Percentiles rank a stretch among this genome's conserved stretches.
phyloP scores from a whole-genome alignment of 164 flowering plant species.

The Tetrastigma voinierianum region DNA sequence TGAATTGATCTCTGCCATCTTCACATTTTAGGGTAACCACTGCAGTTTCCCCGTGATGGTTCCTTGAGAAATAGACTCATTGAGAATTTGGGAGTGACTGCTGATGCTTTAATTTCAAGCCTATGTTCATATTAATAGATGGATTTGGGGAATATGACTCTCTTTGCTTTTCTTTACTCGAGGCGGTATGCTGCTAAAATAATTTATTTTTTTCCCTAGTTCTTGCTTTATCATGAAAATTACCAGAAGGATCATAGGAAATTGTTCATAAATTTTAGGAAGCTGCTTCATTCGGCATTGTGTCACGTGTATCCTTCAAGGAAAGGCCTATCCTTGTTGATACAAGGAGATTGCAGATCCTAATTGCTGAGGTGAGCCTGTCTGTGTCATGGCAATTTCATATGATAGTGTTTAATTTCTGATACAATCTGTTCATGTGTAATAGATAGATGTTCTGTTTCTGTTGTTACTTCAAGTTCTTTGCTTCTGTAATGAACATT shows the following conservation, averaged over 20 bases:
- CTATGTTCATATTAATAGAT: constrained; percentile 63
- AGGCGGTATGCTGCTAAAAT: constrained; percentile 41
- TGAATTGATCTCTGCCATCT: too few relatives aligned
- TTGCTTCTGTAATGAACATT: neutral
- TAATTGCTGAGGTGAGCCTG: constrained; percentile 61
- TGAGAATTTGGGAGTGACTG: too few relatives aligned
- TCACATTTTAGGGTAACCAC: too few relatives aligned
- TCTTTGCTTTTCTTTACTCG: constrained; percentile 79
- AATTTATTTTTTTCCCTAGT: neutral
- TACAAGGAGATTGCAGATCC: constrained; percentile 46
- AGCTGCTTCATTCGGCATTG: constrained; percentile 82
- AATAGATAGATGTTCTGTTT: neutral
- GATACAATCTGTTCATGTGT: neutral
- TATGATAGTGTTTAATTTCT: neutral
- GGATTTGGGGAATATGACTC: constrained; percentile 97
- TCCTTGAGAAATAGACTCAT: too few relatives aligned
- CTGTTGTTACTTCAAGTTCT: neutral
- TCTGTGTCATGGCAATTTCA: constrained; percentile 1
- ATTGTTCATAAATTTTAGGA: constrained; percentile 43
- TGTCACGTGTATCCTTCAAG: constrained; percentile 64
- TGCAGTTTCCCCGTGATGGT: too few relatives aligned
- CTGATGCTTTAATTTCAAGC: constrained; percentile 54
- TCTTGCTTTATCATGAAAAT: neutral
- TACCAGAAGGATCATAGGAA: neutral
- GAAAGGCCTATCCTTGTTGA: constrained; percentile 65